Evolutionary conservation across 495 filamentous ascomycete genomes (phyloP).

Genomic region (Aspergillus bridgeri): DNA sequence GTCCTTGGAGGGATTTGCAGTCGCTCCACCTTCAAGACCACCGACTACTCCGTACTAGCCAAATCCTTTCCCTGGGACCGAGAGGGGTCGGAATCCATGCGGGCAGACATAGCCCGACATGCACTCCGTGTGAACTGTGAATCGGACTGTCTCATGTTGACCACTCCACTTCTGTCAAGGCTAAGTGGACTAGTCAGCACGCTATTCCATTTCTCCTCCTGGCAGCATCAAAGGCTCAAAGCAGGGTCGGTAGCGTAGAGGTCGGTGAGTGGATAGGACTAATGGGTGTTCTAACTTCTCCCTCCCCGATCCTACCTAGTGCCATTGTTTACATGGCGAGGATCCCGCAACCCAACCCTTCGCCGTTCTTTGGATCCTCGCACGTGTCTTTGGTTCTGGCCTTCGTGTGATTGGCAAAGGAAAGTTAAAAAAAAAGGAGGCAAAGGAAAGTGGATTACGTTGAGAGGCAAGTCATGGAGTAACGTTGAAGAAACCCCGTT

Average conservation of each 20-base stretch:
- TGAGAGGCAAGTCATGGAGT: not conserved
- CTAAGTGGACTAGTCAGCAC: conserved; percentile 7
- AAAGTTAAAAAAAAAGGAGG: not conserved
- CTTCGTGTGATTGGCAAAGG: not conserved
- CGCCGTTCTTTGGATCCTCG: not conserved
- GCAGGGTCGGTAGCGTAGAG: conserved; percentile 5
- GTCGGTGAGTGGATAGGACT: not conserved
- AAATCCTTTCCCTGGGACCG: not conserved
- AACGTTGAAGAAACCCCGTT: not conserved
- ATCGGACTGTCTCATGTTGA: not conserved
- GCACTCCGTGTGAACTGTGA: not conserved
- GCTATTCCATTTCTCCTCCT: conserved; percentile 12
- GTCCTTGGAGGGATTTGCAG: not conserved
- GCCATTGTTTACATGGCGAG: not conserved
- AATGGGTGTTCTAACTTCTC: not conserved
- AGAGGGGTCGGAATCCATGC: not conserved
- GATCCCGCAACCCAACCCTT: not conserved
- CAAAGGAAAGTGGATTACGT: not conserved
- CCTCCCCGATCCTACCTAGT: not conserved
- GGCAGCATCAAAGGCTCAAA: conserved; percentile 3
- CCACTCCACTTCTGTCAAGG: conserved; percentile 5
- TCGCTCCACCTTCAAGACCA: not conserved
- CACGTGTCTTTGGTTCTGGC: not conserved
- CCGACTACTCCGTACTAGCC: not conserved
- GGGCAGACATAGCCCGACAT: not conserved